A percentile compares a stretch with the other conserved stretches of the same genome.
Evolutionary conservation across 768 basidiomycete species (phyloP).

Genomic region (Xerocomellus intermedius): DNA sequence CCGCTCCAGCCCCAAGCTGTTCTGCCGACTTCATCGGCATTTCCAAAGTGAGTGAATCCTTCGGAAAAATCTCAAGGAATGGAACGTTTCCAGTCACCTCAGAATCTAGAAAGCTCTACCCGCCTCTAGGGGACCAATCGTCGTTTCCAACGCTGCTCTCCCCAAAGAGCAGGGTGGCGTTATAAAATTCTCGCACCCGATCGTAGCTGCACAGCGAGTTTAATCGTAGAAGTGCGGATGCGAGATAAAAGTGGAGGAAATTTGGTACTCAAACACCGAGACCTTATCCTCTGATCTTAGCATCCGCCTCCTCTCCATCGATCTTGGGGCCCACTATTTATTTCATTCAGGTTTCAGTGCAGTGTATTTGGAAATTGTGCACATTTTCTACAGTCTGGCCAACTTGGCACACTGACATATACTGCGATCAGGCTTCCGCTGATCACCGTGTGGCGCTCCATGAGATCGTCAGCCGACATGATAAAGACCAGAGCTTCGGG

Average conservation of each 20-base stretch:
- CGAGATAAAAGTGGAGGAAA: background rate
- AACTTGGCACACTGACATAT: background rate
- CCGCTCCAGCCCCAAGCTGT: background rate
- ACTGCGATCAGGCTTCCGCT: background rate
- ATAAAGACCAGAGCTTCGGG: background rate
- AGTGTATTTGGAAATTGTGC: background rate
- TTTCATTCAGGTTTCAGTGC: background rate
- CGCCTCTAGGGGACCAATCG: background rate
- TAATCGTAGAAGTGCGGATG: background rate
- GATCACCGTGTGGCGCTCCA: background rate
- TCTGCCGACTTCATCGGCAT: background rate
- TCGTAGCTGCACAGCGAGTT: background rate
- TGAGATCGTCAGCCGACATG: background rate
- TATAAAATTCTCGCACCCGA: background rate
- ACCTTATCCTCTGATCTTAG: background rate
- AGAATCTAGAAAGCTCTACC: background rate
- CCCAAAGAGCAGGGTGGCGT: background rate
- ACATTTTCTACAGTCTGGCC: background rate
- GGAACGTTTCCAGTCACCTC: background rate
- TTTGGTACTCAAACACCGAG: background rate
- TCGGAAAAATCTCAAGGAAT: background rate
- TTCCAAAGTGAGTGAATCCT: background rate
- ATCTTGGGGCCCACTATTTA: background rate
- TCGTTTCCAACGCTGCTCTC: background rate
- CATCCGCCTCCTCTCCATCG: background rate